Conservation (phyloP, 2,329 filamentous ascomycete species). For the Emmonsiellopsis sp. region DNA sequence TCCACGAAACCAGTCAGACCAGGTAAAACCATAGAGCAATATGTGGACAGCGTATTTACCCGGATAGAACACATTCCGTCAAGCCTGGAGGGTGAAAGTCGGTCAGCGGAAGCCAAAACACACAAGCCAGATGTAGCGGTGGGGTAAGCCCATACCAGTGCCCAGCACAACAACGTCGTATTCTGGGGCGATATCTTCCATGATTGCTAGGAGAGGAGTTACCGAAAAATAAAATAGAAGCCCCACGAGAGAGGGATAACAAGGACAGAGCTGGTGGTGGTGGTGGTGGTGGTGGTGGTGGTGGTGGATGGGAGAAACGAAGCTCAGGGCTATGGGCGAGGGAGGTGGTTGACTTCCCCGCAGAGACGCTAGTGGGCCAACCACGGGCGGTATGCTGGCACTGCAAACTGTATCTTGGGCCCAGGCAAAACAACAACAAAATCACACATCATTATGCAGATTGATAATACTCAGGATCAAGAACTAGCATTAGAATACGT, state of each 20-base stretch:
- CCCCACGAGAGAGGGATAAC: neutral
- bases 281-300: neutral
- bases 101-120: conserved; percentile 12
- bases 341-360: neutral
- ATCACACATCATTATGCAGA: no score
- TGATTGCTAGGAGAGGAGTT: conserved; percentile 38
- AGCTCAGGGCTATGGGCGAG: neutral
- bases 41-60: conserved; percentile 47
- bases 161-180: conserved; percentile 98
- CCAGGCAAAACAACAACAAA: no score
- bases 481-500: no score
- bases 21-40: neutral
- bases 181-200: conserved; percentile 97
- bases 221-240: conserved; percentile 9
- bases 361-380: neutral
- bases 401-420: neutral
- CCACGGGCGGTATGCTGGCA: neutral
- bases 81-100: conserved; percentile 53
- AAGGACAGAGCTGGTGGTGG: neutral
- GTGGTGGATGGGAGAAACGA: neutral
- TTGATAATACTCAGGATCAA: neutral
- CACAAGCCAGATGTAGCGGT: conserved; percentile 12
- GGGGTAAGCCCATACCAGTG: conserved; percentile 62
- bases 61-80: conserved; percentile 98
- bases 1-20: conserved; percentile 13